Percentiles rank a stretch among this genome's conserved stretches.
phyloP scores from a whole-genome alignment of 2,329 filamentous ascomycete species.

The Epichloe sp. region DNA sequence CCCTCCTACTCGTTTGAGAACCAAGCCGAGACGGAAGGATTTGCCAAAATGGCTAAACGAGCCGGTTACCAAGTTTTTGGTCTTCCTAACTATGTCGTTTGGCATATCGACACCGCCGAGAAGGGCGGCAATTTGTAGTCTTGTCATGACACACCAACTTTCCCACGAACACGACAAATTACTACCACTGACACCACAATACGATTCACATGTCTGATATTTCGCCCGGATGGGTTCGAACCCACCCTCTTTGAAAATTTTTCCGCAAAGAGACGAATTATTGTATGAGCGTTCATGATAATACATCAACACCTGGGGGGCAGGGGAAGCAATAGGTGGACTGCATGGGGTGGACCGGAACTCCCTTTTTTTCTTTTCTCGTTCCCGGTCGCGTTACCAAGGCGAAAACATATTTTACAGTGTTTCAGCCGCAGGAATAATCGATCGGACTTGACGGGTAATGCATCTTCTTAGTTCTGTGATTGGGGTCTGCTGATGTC shows the following conservation, averaged over 20 bases:
- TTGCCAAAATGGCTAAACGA: constrained; percentile 96
- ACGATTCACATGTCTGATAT: constrained; percentile 13
- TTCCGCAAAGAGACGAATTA: constrained; percentile 8
- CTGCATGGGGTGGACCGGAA: background rate
- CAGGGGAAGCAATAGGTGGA: background rate
- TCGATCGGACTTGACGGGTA: background rate
- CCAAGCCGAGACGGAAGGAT: constrained; percentile 96
- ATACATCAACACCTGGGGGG: constrained; percentile 4
- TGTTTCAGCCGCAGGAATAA: background rate
- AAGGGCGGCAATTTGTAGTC: constrained; percentile 63
- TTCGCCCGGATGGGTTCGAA: constrained; percentile 10
- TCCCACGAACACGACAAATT: background rate
- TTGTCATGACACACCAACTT: background rate
- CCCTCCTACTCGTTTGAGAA: constrained; percentile 95
- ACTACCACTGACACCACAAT: constrained; percentile 1
- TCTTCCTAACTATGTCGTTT: constrained; percentile 93
- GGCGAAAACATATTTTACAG: background rate
- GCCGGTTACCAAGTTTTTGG: constrained; percentile 88
- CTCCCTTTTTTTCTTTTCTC: background rate
- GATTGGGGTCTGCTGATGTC: background rate
- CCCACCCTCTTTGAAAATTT: constrained; percentile 6
- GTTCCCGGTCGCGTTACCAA: background rate
- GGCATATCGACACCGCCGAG: constrained; percentile 96
- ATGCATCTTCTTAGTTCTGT: background rate
- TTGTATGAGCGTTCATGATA: constrained; percentile 16